A percentile compares a stretch with the other conserved stretches of the same genome.
Conservation (phyloP, 2,329 filamentous ascomycete genomes). For the Paracoccidioides brasiliensis region DNA sequence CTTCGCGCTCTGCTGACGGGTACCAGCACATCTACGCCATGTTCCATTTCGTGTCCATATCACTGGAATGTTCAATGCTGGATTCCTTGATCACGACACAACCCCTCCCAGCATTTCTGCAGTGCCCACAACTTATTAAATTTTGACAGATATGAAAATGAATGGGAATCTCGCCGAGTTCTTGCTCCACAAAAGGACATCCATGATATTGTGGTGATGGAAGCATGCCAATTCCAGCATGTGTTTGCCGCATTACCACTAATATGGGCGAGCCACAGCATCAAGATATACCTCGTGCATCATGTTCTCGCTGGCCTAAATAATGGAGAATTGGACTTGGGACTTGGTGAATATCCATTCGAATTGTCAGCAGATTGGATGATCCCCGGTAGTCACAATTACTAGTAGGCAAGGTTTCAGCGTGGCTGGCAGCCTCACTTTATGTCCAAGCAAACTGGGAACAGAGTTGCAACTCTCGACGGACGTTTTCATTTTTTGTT, state of each 20-base stretch:
- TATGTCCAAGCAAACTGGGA: neutral
- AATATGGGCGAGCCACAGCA: slow-evolving; percentile 2
- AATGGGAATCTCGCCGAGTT: neutral
- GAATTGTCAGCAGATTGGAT: neutral
- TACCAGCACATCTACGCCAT: neutral
- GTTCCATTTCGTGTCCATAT: neutral
- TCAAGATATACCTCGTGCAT: slow-evolving; percentile 1
- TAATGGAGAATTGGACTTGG: neutral
- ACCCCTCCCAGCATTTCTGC: neutral
- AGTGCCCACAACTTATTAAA: neutral
- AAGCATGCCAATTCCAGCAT: neutral
- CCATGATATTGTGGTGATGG: neutral
- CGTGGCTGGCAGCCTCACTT: slow-evolving; percentile 2
- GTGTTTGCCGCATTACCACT: neutral
- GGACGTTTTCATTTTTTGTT: neutral
- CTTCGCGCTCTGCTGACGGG: neutral
- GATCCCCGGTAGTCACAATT: neutral
- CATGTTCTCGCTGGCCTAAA: neutral
- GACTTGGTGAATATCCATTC: neutral
- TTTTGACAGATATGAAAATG: neutral
- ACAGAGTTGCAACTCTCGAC: neutral
- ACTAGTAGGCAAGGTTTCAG: neutral
- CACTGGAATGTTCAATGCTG: neutral
- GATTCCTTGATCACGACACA: neutral
- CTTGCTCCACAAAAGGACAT: neutral